Conservation (phyloP, 2,329 filamentous ascomycete species). For the Trichoderma brevicompactum region DNA sequence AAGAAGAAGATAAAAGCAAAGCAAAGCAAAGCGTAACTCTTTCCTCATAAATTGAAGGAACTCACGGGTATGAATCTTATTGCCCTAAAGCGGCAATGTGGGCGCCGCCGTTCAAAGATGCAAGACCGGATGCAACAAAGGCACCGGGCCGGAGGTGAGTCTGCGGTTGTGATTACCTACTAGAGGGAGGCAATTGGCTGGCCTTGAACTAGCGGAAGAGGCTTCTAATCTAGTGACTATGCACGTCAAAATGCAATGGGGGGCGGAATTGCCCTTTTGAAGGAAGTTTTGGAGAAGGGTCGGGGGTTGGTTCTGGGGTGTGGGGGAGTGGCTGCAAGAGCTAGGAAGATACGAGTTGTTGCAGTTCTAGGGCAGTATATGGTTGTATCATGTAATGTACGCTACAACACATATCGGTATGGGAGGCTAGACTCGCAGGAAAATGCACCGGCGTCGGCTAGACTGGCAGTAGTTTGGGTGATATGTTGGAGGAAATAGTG, state of each 20-base stretch:
- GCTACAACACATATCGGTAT: not conserved
- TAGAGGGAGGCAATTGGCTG: not conserved
- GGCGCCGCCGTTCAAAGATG: not conserved
- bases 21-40: not conserved
- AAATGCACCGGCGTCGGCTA: not conserved
- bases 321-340: constrained; percentile 7
- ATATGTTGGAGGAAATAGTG: not conserved
- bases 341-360: not conserved
- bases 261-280: constrained; percentile 22
- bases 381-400: not conserved
- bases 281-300: not conserved
- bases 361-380: not conserved
- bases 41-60: not conserved
- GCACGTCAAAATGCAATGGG: constrained; percentile 1
- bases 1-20: not conserved
- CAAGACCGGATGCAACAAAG: not conserved
- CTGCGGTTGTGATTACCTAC: constrained; percentile 8
- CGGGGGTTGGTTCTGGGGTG: not conserved
- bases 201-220: not conserved
- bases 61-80: not conserved
- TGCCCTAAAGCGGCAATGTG: constrained; percentile 9
- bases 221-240: not conserved
- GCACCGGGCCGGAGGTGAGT: not conserved
- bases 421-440: not conserved
- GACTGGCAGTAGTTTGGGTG: not conserved